These are phyloP conservation scores for Monilinia polystroma DNA, from an alignment of 2,329 filamentous ascomycete species.

Conservation along the genomic window DNA sequence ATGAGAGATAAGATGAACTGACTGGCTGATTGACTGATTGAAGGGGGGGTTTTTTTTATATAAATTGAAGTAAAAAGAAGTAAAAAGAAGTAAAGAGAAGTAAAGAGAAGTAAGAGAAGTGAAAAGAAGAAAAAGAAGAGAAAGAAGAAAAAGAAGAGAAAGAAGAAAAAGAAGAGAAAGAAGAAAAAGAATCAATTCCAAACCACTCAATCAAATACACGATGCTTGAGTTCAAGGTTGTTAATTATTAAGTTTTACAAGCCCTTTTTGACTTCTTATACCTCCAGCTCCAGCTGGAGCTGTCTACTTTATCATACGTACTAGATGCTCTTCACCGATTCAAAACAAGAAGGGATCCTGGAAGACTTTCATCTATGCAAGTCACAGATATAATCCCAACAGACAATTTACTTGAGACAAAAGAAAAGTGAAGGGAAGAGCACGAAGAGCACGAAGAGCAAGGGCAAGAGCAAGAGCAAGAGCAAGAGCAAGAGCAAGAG, in stretches of 20 bases:
- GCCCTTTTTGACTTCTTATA: background rate
- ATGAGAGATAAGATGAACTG: background rate
- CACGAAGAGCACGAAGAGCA: background rate
- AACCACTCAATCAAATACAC: background rate
- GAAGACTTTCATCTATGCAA: background rate
- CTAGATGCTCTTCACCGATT: background rate
- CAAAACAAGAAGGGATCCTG: slow-evolving; percentile 16
- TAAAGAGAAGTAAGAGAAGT: too few species aligned
- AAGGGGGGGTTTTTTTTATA: background rate
- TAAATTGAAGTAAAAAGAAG: too few species aligned
- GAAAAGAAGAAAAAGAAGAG: too few species aligned
- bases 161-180: background rate
- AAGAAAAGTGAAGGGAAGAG: background rate
- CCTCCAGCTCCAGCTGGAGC: background rate
- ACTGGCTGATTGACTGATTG: background rate
- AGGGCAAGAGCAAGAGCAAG: too few species aligned
- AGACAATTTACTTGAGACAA: too few species aligned
- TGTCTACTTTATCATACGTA: too few species aligned
- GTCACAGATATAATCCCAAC: too few species aligned
- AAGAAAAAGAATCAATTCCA: background rate
- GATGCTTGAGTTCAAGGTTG: too few species aligned
- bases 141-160: background rate
- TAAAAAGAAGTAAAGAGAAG: too few species aligned
- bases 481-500: too few species aligned
- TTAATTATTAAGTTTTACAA: background rate